Evolutionary conservation across 2,329 filamentous ascomycete genomes (phyloP), one percentile per base, ranked within the genome.

Genomic region (Fusarium nurragi): DNA sequence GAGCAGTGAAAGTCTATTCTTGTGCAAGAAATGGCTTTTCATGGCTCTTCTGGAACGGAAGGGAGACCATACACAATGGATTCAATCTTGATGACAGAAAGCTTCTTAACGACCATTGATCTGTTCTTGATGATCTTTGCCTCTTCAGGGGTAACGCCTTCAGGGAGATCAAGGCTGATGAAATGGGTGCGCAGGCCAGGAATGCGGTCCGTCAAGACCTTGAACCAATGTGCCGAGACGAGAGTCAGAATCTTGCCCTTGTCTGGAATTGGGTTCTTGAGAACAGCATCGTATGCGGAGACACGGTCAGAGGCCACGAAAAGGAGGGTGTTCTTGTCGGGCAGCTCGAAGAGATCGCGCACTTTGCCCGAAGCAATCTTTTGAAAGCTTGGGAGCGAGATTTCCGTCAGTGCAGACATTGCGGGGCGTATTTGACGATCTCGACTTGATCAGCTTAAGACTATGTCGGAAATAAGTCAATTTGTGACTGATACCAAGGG

Each of bases 281-380:
- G 71, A 86, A 97, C 88, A 70, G 97, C 88, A 70, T 96, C 93
- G 32, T 63, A 98, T 54, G 95, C 95, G 22, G 93, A 97, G 76
- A 97, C 95, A 68, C 95, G 90, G 80, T 97, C 94, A 14, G 92
- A 91, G 22, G 92, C 90, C 53, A 94, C 88, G 75, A 97, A 94
- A 54, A 97, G 88, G 6, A 97, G 86, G 2, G 54, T 49, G 4
- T 87, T 90, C 39, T 70, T 57, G 76, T 92, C 87, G 74, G 92
- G 87, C 51, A 96, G 80, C 61, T 86, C 83, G 77, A 92, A 97
- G 34, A 96, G 84, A 73, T 96, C 91, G 72, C 92, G 88, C 23
- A 96, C 93, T 80, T 96, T 96, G 70, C 83, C 81, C 32, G 76
- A 75, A 34, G 77, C 76, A 43, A 78, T 65, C 64, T 74, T 75